phyloP scores from a whole-genome alignment of 2,329 filamentous ascomycete species.

The Stagonosporopsis chrysanthemi region DNA sequence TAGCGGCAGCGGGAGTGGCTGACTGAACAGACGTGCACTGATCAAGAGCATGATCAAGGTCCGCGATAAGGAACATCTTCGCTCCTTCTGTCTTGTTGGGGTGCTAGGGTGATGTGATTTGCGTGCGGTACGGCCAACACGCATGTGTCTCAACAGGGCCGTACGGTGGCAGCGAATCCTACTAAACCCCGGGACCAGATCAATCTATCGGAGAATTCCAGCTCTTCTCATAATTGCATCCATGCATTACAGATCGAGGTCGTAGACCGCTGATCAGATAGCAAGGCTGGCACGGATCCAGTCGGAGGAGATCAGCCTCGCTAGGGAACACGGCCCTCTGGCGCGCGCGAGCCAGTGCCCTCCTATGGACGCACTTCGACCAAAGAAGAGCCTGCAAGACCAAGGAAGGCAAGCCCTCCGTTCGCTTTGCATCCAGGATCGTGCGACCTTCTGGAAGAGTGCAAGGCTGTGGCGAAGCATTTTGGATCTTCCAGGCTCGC shows the following conservation, averaged over 20 bases:
- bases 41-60: constrained; percentile 5
- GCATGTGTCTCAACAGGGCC: not conserved
- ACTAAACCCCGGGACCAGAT: constrained; percentile 1
- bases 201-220: not conserved
- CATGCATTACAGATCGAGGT: constrained; percentile 5
- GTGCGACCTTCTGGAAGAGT: constrained; percentile 8
- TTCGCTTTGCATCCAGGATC: not conserved
- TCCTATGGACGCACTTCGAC: not conserved
- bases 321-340: constrained; percentile 5
- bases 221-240: not conserved
- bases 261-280: constrained; percentile 9
- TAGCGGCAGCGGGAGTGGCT: constrained; percentile 12
- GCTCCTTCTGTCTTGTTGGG: not conserved
- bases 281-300: constrained; percentile 11
- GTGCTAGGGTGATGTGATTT: constrained; percentile 5
- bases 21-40: constrained; percentile 3
- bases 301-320: constrained; percentile 6
- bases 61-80: constrained; percentile 2
- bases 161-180: not conserved
- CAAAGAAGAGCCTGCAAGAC: constrained; percentile 2
- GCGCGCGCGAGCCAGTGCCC: not conserved
- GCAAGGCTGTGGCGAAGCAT: constrained; percentile 4
- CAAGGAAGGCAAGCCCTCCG: constrained; percentile 2
- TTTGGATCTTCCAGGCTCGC: not conserved
- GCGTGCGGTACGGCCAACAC: constrained; percentile 1